phyloP scores from a whole-genome alignment of 2,329 filamentous ascomycete genomes.

The Talaromyces albobiverticillius region DNA sequence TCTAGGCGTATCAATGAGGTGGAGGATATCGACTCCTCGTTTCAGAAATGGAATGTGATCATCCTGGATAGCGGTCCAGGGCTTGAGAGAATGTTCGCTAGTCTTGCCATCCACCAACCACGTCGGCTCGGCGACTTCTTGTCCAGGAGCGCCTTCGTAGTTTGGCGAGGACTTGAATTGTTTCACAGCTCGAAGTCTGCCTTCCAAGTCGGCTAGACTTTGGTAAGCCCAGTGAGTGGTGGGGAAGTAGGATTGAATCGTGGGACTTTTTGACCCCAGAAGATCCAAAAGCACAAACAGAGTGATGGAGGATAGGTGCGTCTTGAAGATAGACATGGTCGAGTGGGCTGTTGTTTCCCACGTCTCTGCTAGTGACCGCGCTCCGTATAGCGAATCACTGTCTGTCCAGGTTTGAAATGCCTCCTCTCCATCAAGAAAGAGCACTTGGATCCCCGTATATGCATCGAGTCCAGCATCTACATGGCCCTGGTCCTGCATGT shows the following conservation, averaged over 20 bases:
- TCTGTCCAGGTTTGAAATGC: slow-evolving; percentile 79
- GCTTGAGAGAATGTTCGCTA: slow-evolving; percentile 46
- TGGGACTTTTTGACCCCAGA: slow-evolving; percentile 67
- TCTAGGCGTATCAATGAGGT: slow-evolving; percentile 73
- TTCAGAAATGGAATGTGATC: slow-evolving; percentile 90
- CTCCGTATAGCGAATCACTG: slow-evolving; percentile 82
- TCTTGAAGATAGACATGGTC: slow-evolving; percentile 71
- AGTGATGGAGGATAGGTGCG: slow-evolving; percentile 72
- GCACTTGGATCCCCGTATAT: slow-evolving; percentile 79
- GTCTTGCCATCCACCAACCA: slow-evolving; percentile 69
- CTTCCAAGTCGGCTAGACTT: slow-evolving; percentile 70
- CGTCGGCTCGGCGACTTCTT: slow-evolving; percentile 28
- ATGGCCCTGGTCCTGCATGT: slow-evolving; percentile 61
- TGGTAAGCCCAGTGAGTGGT: slow-evolving; percentile 93
- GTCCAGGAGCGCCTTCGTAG: slow-evolving; percentile 22
- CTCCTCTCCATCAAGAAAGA: slow-evolving; percentile 92
- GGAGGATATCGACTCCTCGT: slow-evolving; percentile 81
- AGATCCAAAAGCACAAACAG: slow-evolving; percentile 92
- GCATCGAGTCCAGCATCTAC: slow-evolving; percentile 57
- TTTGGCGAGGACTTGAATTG: slow-evolving; percentile 62
- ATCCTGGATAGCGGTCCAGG: slow-evolving; percentile 63
- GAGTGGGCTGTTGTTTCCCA: slow-evolving; percentile 74
- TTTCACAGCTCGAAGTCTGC: slow-evolving; percentile 65
- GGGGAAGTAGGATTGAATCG: slow-evolving; percentile 80
- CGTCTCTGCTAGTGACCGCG: slow-evolving; percentile 72